Base-by-base conservation (phyloP, 352 stramenopile genomes). In the Phytopythium aichiense region DNA sequence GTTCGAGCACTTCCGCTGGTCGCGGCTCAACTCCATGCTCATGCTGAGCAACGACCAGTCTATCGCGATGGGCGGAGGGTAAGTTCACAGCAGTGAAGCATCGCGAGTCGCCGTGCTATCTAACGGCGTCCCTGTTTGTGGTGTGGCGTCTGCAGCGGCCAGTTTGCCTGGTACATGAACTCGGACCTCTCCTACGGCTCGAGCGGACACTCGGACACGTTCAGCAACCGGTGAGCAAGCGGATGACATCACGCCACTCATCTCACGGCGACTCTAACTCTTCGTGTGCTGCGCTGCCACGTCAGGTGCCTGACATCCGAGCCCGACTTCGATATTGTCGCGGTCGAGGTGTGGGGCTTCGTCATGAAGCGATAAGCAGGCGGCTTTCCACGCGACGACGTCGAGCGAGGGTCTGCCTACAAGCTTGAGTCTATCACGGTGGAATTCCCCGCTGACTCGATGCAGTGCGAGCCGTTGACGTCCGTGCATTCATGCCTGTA, bases 11-110 rank as follows among this genome's bases (percentile, higher is more conserved):
- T 90, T 88, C 53, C 65, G 61, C 16, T 92, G 83, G 80, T 82
- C 74, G n/a, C 73, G 67, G 48, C 68, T 71, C 25, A 87, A 92
- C 60, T 60, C 69, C 2, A 88, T 92, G 73, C 73, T 86, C 65
- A 90, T 92, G 83, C 64, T 84, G 58, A 90, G 80, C 71, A 88
- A 87, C 50, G 65, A 84, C 23, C 62, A 73, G 37, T 81, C 70
- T 6, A 89, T 92, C 51, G 83, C 80, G 20, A 92, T 92, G 83
- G 83, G 83, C 48, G 83, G 83, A 46, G 83, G 83, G 76, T 86
- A 71, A 13, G 76, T 69, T 56, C n/a, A n/a, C 9, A 13, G 7
- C 20, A 25, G 5, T n/a, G 42, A n/a, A 20, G 20, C 42, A 25
- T 49, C n/a, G 5, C 20, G n/a, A 49, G 5, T 13, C 7, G 16